phyloP scores from a whole-genome alignment of 2,329 filamentous ascomycete species.

The Peltaster fructicola region DNA sequence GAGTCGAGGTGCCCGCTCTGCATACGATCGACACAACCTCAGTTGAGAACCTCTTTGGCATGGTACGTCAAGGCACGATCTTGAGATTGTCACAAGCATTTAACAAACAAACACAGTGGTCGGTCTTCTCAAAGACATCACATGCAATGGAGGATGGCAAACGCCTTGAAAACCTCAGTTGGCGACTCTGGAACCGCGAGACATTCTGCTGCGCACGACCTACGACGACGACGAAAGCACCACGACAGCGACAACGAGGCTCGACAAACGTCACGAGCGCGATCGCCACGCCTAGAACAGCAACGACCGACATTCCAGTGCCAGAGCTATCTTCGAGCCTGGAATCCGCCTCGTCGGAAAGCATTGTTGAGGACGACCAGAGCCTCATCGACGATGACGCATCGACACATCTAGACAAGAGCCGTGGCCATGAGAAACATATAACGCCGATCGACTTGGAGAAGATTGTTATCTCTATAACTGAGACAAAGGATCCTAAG shows the following conservation, averaged over 20 bases:
- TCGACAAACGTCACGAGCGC: too few relatives aligned
- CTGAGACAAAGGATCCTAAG: slow-evolving; percentile 58
- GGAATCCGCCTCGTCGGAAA: slow-evolving; percentile 25
- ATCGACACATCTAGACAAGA: slow-evolving; percentile 54
- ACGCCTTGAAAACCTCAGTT: slow-evolving; percentile 84
- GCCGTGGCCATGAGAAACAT: slow-evolving; percentile 62
- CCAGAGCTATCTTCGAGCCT: slow-evolving; percentile 31
- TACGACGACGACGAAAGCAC: slow-evolving; percentile 1
- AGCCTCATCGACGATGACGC: slow-evolving; percentile 32
- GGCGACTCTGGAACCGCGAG: slow-evolving; percentile 88
- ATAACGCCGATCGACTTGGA: slow-evolving; percentile 86
- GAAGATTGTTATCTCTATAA: slow-evolving; percentile 85
- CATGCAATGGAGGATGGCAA: slow-evolving; percentile 86
- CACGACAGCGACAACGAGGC: too few relatives aligned
- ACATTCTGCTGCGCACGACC: slow-evolving; percentile 62
- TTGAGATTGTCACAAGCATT: not conserved
- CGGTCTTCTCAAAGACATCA: slow-evolving; percentile 87
- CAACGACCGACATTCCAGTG: slow-evolving; percentile 13
- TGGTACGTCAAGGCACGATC: slow-evolving; percentile 28
- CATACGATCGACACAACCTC: slow-evolving; percentile 90
- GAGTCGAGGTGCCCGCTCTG: slow-evolving; percentile 79
- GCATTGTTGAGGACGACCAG: slow-evolving; percentile 24
- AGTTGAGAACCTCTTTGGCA: slow-evolving; percentile 82
- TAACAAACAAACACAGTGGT: slow-evolving; percentile 10
- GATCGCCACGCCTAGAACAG: slow-evolving; percentile 15